Percentiles rank a stretch among this genome's conserved stretches.
Conservation (phyloP, 2,329 filamentous ascomycete species). For the Rhytidhysteron rufulum region DNA sequence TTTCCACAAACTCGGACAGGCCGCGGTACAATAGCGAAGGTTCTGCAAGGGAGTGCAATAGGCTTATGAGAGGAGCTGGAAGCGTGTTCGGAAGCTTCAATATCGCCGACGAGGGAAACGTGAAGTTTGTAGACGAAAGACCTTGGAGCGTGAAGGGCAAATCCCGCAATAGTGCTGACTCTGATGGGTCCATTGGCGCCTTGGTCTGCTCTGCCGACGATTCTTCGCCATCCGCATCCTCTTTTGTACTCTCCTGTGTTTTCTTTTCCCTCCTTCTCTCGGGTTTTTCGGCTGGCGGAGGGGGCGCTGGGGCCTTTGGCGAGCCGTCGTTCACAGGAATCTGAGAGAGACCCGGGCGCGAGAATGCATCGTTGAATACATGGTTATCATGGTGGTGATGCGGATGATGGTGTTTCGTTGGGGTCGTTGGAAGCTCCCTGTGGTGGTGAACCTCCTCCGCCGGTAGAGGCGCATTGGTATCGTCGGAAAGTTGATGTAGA, state of each 20-base stretch:
- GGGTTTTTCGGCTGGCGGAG: constrained; percentile 16
- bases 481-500: constrained; percentile 74
- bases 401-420: constrained; percentile 21
- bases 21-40: constrained; percentile 87
- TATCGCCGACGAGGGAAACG: constrained; percentile 65
- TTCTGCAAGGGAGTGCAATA: constrained; percentile 86
- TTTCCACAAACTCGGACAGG: constrained; percentile 77
- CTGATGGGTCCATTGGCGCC: constrained; percentile 31
- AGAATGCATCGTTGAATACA: constrained; percentile 47
- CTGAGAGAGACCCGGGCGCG: constrained; percentile 41
- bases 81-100: constrained; percentile 75
- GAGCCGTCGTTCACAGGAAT: constrained; percentile 33
- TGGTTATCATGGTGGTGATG: constrained; percentile 19
- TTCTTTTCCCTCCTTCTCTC: constrained; percentile 27
- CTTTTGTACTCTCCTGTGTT: constrained; percentile 18
- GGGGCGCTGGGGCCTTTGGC: constrained; percentile 18
- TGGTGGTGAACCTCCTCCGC: neutral
- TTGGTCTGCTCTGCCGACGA: constrained; percentile 4
- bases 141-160: constrained; percentile 92
- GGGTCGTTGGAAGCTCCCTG: constrained; percentile 24
- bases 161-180: constrained; percentile 56
- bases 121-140: constrained; percentile 78
- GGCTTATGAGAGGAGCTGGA: constrained; percentile 77
- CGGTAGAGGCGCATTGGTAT: neutral
- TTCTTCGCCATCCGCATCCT: constrained; percentile 16